A percentile compares a stretch with the other conserved stretches of the same genome.
These are phyloP conservation scores for Vaccinium darrowii DNA, from an alignment of 148 eudicot species.

Conservation along the genomic window DNA sequence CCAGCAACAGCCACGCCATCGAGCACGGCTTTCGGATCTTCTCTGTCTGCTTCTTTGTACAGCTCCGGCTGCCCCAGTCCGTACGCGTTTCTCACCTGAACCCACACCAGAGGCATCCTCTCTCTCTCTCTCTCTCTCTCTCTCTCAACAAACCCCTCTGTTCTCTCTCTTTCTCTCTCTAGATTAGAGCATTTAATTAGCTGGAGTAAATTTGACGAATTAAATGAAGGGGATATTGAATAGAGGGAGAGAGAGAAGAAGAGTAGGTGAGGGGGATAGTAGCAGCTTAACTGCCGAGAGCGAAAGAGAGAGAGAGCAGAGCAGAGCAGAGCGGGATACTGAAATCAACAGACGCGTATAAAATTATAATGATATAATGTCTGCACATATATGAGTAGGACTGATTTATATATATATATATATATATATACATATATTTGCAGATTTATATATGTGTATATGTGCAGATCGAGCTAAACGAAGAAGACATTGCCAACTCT, in stretches of 20 bases:
- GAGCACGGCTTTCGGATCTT: conserved; percentile 84
- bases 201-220: background rate
- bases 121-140: conserved; percentile 11
- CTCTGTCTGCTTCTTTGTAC: conserved; percentile 50
- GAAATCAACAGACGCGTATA: background rate
- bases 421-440: background rate
- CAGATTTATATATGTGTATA: background rate
- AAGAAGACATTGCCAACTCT: conserved; percentile 44
- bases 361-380: background rate
- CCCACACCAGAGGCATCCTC: conserved; percentile 79
- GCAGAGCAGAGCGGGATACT: background rate
- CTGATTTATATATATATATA: background rate
- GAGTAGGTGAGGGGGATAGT: conserved; percentile 49
- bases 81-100: conserved; percentile 76
- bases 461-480: background rate
- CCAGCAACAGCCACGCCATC: conserved; percentile 93
- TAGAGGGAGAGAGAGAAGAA: conserved; percentile 20
- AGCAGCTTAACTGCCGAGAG: conserved; percentile 51
- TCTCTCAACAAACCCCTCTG: background rate
- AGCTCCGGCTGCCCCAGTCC: conserved; percentile 68
- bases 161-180: conserved; percentile 7
- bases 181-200: background rate
- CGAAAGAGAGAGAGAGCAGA: conserved; percentile 14
- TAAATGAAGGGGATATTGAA: background rate
- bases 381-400: background rate